Percentiles rank a stretch among this genome's conserved stretches.
These are phyloP conservation scores for Oenanthe sinensis DNA, from an alignment of 129 eudicot species.

Conservation along the genomic window DNA sequence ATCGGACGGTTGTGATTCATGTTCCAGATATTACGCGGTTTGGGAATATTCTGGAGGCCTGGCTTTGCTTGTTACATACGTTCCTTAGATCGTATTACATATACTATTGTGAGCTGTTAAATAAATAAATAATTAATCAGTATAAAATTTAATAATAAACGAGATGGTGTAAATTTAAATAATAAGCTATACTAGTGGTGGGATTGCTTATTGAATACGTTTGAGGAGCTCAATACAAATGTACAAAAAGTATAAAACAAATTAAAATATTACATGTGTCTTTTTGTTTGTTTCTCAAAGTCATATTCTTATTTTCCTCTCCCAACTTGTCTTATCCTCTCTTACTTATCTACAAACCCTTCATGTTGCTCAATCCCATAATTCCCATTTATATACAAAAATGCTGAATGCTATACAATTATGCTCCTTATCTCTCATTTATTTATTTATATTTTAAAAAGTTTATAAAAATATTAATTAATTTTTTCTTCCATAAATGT, in stretches of 20 bases:
- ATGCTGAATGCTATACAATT: too few species aligned
- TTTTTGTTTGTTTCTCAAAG: conserved; percentile 2
- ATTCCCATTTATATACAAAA: too few species aligned
- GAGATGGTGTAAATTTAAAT: background rate
- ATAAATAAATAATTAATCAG: background rate
- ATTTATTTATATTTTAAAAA: too few species aligned
- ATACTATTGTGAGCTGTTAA: background rate
- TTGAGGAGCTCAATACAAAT: conserved; percentile 7
- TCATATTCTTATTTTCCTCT: background rate
- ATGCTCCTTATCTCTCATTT: too few species aligned
- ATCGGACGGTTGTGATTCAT: conserved; percentile 3
- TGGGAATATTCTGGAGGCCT: conserved; percentile 17
- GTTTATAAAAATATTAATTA: too few species aligned
- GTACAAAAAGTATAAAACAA: background rate
- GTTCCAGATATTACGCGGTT: conserved; percentile 23
- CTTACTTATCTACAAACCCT: background rate
- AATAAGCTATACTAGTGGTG: background rate
- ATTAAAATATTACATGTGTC: background rate
- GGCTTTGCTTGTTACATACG: conserved; percentile 7
- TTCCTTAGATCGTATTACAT: background rate
- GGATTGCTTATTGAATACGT: background rate
- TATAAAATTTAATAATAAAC: background rate
- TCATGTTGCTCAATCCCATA: background rate
- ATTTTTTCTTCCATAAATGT: too few species aligned
- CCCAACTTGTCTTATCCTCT: background rate